Base-by-base conservation (phyloP, 441 rosid species). In the Sinapis alba region DNA sequence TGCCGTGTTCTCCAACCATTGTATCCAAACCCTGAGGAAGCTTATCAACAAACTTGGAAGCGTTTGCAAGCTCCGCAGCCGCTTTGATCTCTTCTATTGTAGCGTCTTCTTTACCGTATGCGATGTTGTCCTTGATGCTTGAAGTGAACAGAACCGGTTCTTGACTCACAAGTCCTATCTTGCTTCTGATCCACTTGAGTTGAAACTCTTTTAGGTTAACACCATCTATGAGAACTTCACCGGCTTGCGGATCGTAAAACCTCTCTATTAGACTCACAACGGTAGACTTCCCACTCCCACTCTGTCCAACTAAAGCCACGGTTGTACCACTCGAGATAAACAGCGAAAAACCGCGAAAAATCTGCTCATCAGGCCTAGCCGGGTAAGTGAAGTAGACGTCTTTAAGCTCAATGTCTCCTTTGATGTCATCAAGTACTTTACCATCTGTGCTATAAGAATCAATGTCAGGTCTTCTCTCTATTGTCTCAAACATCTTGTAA, bases 241-340 rank as follows among this genome's bases (percentile, higher is more conserved):
- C 96, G 3, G 86, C 80, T 8, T 75, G 86, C 5, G 97, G 97
- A 71, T 92, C 97, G 57, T 90, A 92, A 69, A 92, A 92, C 72
- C 97, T 82, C 83, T 90, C 94, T 13, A 92, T 84, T 38, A 92
- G 74, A 80, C 90, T 86, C 11, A 92, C 81, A 6, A 89, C 91
- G 0, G 98, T 92, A 7, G 98, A 92, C 68, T 92, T 92, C 21
- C 96, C 98, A 19, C 98, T 89, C 70, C 98, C 98, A 68, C 98
- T 93, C 62, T 89, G 89, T 15, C 98, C 98, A 54, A 93, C 97
- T 84, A 93, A 69, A 20, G 98, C 95, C 32, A 79, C 79, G 47
- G 90, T 93, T 8, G 85, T 80, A 18, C 98, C 97, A 8, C 84
- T 77, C 5, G 88, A 63, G 13, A 90, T 88, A 5, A 62, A 71